Evolutionary conservation across 306 rosid genomes (phyloP).

Genomic region (Alnus glutinosa): DNA sequence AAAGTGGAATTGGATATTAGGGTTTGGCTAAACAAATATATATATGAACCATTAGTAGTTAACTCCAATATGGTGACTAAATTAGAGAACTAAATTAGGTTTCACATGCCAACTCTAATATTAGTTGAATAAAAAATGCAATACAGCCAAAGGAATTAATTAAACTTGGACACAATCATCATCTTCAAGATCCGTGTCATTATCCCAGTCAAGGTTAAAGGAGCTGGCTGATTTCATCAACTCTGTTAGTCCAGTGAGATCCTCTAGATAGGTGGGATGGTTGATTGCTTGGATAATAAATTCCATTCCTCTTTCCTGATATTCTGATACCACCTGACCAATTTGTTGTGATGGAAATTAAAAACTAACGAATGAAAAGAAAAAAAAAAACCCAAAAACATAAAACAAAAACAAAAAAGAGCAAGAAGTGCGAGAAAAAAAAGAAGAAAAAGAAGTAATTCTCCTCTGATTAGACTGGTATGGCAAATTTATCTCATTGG

Average conservation of each 20-base stretch:
- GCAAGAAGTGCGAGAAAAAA: neutral
- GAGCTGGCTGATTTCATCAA: slow-evolving; percentile 81
- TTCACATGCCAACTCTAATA: neutral
- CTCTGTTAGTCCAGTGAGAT: slow-evolving; percentile 91
- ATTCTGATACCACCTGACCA: slow-evolving; percentile 79
- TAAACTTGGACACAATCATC: slow-evolving; percentile 73
- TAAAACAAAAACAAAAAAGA: too few relatives aligned
- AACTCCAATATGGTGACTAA: neutral
- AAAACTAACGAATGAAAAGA: neutral
- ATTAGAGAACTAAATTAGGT: neutral
- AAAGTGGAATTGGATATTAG: neutral
- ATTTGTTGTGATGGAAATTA: neutral
- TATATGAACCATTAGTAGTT: neutral
- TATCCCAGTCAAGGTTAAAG: slow-evolving; percentile 74
- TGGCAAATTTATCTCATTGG: neutral
- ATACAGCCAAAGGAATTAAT: neutral
- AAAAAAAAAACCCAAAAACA: too few relatives aligned
- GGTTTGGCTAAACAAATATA: neutral
- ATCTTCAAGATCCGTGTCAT: slow-evolving; percentile 49
- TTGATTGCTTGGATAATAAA: slow-evolving; percentile 83
- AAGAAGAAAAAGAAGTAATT: neutral
- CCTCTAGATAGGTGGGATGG: slow-evolving; percentile 92
- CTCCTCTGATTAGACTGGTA: neutral
- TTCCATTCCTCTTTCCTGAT: slow-evolving; percentile 66
- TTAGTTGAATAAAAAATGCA: neutral